phyloP scores from a whole-genome alignment of 2,329 filamentous ascomycete species.

The Calonectria multiphialidica region DNA sequence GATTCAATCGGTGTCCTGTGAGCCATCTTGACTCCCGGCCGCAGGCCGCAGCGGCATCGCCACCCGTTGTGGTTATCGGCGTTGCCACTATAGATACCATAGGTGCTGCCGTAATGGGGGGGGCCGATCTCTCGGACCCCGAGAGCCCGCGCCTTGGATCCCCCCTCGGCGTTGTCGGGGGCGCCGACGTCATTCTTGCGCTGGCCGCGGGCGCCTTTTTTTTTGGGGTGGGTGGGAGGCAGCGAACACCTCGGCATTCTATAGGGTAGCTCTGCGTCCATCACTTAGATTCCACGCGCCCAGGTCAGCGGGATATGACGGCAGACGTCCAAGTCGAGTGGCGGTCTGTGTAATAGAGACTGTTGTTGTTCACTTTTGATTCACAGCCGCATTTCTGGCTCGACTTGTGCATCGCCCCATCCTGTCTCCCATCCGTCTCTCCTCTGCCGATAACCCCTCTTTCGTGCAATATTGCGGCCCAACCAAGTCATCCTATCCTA shows the following conservation, averaged over 20 bases:
- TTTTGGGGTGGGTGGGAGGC: not conserved
- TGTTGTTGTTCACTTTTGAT: not conserved
- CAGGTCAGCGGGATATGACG: constrained; percentile 1
- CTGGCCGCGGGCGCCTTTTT: not conserved
- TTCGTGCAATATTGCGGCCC: not conserved
- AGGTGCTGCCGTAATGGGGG: not conserved
- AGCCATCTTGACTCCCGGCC: not conserved
- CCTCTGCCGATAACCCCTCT: not conserved
- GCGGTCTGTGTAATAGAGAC: not conserved
- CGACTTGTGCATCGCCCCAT: not conserved
- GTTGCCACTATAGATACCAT: not conserved
- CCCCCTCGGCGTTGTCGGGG: not conserved
- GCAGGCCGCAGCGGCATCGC: constrained; percentile 1
- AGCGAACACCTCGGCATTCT: not conserved
- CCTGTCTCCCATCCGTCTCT: not conserved
- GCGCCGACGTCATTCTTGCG: constrained; percentile 3
- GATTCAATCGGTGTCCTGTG: not conserved
- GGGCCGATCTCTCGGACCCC: constrained; percentile 7
- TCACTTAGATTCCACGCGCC: not conserved
- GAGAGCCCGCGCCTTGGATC: not conserved
- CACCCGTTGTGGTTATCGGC: not conserved
- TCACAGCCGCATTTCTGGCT: not conserved
- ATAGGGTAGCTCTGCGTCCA: not conserved
- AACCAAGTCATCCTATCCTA: not conserved
- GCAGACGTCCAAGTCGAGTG: not conserved